Evolutionary conservation across 1,284 basidiomycete species (phyloP), one percentile per base, ranked within the genome.

Genomic region (Tylopilus sp.): DNA sequence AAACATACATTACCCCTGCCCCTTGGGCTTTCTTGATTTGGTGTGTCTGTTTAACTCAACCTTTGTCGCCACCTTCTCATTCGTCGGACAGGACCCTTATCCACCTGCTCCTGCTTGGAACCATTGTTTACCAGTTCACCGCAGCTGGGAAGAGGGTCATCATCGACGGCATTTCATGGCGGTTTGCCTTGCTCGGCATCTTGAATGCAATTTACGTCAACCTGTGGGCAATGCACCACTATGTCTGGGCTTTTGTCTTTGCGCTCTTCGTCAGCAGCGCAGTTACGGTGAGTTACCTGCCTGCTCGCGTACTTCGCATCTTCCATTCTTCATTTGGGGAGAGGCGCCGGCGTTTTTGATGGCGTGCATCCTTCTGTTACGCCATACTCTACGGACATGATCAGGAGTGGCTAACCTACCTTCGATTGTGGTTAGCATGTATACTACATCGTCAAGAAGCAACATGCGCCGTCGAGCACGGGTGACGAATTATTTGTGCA

Each of bases 401-500:
- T 34, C 13, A 33, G 18, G 30, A 44, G 38, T 49, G 45, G 18
- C 35, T 54, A 45, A 64, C 44, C n/a, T 28, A 26, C 53, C 47
- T 53, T 28, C 18, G 35, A 46, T 46, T 34, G 16, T 58, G 48
- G 51, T 29, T 52, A 80, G 77, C 89, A 96, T 71, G 90, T 96
- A 67, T 97, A 97, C 74, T 95, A 93, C 64, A 75, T 88, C 54
- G 85, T 96, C 66, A 95, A 94, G 76, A 89, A 90, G 68, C 79
- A 84, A 55, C 85, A 96, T 68, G 67, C 78, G 45, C 71, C 89
- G 42, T 74, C 84, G 61, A 79, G 65, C 55, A 63, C 77, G 35
- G 74, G 77, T 23, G 90, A 93, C 55, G 92, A 96, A 68, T 67
- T 91, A 54, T 89, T 89, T 55, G 72, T 91, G 33, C 88, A 91